Conservation (phyloP, 2,329 filamentous ascomycete species). For the Pseudogymnoascus sp. region DNA sequence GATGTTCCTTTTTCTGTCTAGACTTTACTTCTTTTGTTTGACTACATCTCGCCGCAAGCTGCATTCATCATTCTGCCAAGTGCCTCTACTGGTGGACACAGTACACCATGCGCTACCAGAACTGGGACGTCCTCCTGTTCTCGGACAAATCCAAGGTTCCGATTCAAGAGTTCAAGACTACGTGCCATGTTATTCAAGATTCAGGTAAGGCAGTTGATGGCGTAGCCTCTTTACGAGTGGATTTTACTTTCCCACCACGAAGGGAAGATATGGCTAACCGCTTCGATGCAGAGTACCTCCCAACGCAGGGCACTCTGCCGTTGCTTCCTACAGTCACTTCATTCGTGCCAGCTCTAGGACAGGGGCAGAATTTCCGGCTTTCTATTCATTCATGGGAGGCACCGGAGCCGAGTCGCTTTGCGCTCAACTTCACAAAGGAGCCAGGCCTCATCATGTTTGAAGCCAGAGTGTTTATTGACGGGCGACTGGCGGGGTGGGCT, state of each 20-base stretch:
- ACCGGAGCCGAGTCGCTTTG: constrained; percentile 49
- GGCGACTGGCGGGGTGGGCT: constrained; percentile 50
- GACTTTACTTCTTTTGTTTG: background rate
- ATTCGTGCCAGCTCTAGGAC: constrained; percentile 57
- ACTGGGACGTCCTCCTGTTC: constrained; percentile 82
- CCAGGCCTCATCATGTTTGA: constrained; percentile 52
- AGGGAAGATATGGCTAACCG: constrained; percentile 10
- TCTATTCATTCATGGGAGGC: constrained; percentile 68
- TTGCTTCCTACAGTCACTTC: constrained; percentile 59
- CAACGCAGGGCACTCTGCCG: constrained; percentile 33
- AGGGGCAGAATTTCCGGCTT: constrained; percentile 54
- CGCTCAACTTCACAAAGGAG: constrained; percentile 46
- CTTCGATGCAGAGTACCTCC: constrained; percentile 12
- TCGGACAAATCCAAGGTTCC: constrained; percentile 56
- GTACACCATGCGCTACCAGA: constrained; percentile 66
- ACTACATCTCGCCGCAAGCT: background rate
- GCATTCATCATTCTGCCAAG: background rate
- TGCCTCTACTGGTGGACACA: background rate
- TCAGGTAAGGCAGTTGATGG: constrained; percentile 26
- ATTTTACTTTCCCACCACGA: constrained; percentile 11
- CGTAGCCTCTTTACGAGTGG: background rate
- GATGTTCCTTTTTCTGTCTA: background rate
- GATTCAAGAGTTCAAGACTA: constrained; percentile 72
- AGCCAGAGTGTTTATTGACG: constrained; percentile 60
- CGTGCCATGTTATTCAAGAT: constrained; percentile 58